Conservation (phyloP, 2,329 filamentous ascomycete genomes). For the Colletotrichum melonis region DNA sequence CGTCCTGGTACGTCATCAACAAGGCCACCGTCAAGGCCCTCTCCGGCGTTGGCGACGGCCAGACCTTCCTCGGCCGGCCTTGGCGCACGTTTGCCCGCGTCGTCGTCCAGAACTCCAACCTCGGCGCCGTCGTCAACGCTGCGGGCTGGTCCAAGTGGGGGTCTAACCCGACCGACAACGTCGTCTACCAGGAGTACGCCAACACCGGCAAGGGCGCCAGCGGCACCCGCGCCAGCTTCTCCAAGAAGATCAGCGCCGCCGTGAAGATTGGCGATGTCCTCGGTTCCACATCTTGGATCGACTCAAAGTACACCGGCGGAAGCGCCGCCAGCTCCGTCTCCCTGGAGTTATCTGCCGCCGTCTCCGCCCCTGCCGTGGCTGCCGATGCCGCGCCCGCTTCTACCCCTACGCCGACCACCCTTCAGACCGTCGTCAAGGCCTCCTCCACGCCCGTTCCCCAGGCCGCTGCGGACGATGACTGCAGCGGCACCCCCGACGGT, state of each 20-base stretch:
- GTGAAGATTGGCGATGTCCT: slow-evolving; percentile 47
- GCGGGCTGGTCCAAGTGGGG: slow-evolving; percentile 70
- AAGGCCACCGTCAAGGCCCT: slow-evolving; percentile 53
- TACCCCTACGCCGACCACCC: slow-evolving; percentile 7
- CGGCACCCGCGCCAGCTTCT: slow-evolving; percentile 61
- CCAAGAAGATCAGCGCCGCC: slow-evolving; percentile 47
- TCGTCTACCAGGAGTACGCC: slow-evolving; percentile 68
- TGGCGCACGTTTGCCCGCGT: slow-evolving; percentile 60
- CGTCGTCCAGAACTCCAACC: slow-evolving; percentile 58
- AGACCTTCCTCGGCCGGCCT: slow-evolving; percentile 60
- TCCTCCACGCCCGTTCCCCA: slow-evolving; percentile 13
- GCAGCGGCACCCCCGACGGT: slow-evolving; percentile 34
- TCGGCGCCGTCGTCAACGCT: slow-evolving; percentile 68
- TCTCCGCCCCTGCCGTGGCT: not conserved
- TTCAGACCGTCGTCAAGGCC: slow-evolving; percentile 19
- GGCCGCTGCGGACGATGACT: slow-evolving; percentile 13
- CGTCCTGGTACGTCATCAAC: slow-evolving; percentile 60
- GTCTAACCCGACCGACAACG: slow-evolving; percentile 59
- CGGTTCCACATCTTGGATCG: slow-evolving; percentile 41
- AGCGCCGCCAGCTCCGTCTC: not conserved
- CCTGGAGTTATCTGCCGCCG: not conserved
- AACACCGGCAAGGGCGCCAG: slow-evolving; percentile 68
- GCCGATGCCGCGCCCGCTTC: slow-evolving; percentile 4
- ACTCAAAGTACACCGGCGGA: slow-evolving; percentile 38
- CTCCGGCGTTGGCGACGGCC: slow-evolving; percentile 49